Evolutionary conservation across 192 early-diverging fungal species (phyloP), one percentile per base, ranked within the genome.

Genomic region (Coemansia sp.): DNA sequence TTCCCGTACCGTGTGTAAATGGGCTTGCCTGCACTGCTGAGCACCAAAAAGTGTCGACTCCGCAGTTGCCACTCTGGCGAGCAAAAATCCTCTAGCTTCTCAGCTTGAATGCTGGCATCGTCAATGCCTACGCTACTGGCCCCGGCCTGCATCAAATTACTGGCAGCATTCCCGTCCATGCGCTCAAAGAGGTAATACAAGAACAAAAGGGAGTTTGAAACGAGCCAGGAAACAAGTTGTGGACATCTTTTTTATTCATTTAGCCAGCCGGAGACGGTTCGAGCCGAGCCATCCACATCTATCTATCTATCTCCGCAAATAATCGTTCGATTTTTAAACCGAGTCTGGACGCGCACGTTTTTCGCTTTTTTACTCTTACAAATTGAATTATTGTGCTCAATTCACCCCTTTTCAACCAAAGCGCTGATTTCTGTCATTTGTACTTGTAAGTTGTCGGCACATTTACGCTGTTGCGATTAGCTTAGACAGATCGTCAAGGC

Each of bases 1-100:
- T 93, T 88, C 14, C 96, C 96, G 72, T 97, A 91, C 67, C 95
- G 83, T 37, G 88, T 88, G 81, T 93, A 98, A 8, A 98, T 90
- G 12, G 96, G 94, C 74, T 98, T 98, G 17, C 96, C 96, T 4
- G 93, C 91, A 64, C 86, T 90, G 80, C 90, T 92, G 12, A 98
- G 83, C 8, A 98, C 89, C 64, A 98, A 91, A 62, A 95, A 95
- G 64, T 98, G 94, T 60, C 92, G 93, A 42, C 55, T 59, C 44
- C 62, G 72, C n/a, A 50, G n/a, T 17, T 62, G 68, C 78, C 78
- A 81, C 56, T 67, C 59, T 17, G 72, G 54, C 31, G 69, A 75
- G 15, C 64, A 42, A 61, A 80, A 80, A 56, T 80, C 71, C 14
- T 80, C 77, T 17, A 75, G 63, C 31, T 72, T 62, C 34, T 80